Conservation (phyloP, 805 yeast genomes). For the Groenewaldozyma salmanticensis region DNA sequence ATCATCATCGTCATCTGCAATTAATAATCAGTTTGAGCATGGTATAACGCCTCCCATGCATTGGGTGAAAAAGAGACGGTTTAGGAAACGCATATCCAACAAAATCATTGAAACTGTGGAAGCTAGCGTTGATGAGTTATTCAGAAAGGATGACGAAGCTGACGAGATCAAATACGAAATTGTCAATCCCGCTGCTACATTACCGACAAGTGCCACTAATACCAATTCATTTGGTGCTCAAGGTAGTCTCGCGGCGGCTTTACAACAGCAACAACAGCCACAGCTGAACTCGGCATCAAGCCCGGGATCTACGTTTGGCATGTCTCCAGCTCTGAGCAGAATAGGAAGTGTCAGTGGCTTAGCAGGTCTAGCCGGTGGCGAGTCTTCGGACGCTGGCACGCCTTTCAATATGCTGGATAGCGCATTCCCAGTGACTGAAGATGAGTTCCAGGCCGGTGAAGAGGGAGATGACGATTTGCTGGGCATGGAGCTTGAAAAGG, state of each 20-base stretch:
- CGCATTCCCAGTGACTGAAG: slow-evolving; percentile 18
- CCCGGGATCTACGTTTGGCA: slow-evolving; percentile 10
- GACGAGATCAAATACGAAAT: slow-evolving; percentile 71
- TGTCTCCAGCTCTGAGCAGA: slow-evolving; percentile 7
- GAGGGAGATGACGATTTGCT: slow-evolving; percentile 22
- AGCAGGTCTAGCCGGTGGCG: too few relatives aligned
- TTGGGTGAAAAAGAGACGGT: slow-evolving; percentile 58
- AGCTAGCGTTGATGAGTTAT: slow-evolving; percentile 62
- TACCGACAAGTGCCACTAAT: slow-evolving; percentile 1
- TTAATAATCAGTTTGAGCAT: slow-evolving; percentile 43
- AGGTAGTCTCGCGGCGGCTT: slow-evolving; percentile 20
- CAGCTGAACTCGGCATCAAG: too few relatives aligned
- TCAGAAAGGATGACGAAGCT: slow-evolving; percentile 72
- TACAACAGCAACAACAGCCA: slow-evolving; percentile 16
- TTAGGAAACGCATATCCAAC: slow-evolving; percentile 60
- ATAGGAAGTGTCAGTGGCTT: not conserved
- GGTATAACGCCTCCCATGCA: slow-evolving; percentile 79
- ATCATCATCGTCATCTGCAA: too few relatives aligned
- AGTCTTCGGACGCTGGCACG: slow-evolving; percentile 17
- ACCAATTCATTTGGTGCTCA: slow-evolving; percentile 10
- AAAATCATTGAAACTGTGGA: slow-evolving; percentile 71
- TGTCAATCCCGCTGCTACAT: slow-evolving; percentile 30
- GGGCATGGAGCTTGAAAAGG: slow-evolving; percentile 19
- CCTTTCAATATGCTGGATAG: slow-evolving; percentile 27
- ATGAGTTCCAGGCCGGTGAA: slow-evolving; percentile 21